phyloP scores from a whole-genome alignment of 1,139 yeast species.

The Yamadazyma friedrichii region DNA sequence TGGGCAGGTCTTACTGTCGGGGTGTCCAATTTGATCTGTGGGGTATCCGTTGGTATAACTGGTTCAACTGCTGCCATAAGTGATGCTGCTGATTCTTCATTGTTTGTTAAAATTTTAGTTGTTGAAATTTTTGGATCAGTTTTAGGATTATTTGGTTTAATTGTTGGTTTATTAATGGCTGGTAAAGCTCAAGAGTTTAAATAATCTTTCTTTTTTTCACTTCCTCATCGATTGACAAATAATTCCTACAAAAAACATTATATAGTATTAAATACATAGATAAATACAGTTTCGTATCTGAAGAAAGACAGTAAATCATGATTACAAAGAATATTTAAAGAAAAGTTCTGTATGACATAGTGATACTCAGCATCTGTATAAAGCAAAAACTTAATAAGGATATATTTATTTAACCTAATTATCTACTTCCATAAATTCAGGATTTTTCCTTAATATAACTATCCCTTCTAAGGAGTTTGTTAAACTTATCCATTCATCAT shows the following conservation, averaged over 20 bases:
- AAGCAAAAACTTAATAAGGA: background rate
- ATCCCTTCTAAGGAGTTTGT: constrained; percentile 87
- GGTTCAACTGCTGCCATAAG: constrained; percentile 98
- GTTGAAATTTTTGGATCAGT: constrained; percentile 97
- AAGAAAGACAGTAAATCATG: no score
- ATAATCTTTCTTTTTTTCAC: constrained; percentile 14
- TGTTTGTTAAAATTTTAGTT: constrained; percentile 93
- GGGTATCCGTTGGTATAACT: constrained; percentile 95
- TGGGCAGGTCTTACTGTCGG: constrained; percentile 99
- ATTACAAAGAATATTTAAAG: no score
- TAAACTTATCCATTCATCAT: constrained; percentile 82
- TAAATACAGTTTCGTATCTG: no score
- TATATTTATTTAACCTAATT: constrained; percentile 16
- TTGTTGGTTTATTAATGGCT: constrained; percentile 96
- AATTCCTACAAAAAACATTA: background rate
- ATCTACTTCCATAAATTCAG: constrained; percentile 77
- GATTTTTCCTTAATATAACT: constrained; percentile 88
- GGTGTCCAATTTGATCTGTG: constrained; percentile 88
- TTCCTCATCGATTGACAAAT: background rate
- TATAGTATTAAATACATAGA: background rate
- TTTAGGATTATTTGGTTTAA: constrained; percentile 88
- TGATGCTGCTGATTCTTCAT: constrained; percentile 95
- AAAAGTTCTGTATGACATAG: no score
- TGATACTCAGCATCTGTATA: no score
- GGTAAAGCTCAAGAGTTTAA: constrained; percentile 86